These are phyloP conservation scores for Diaporthe helianthi DNA, from an alignment of 2,329 filamentous ascomycete species.

Conservation along the genomic window DNA sequence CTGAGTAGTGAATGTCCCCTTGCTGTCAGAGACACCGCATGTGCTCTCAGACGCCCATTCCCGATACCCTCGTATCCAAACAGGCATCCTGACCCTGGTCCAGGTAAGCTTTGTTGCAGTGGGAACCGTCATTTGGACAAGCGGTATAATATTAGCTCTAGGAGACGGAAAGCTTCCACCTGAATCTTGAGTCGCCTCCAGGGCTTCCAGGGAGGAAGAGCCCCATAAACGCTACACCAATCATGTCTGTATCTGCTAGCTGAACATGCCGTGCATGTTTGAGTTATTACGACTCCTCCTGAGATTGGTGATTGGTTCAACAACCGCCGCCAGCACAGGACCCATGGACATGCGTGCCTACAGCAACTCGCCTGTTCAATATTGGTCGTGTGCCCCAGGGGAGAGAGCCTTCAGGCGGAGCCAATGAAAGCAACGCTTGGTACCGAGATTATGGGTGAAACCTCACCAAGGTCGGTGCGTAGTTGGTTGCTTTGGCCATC, in stretches of 20 bases:
- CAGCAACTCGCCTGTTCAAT: background rate
- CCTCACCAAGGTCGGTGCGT: background rate
- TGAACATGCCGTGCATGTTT: background rate
- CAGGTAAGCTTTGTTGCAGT: background rate
- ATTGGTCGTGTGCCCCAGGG: slow-evolving; percentile 7
- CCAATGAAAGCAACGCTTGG: background rate
- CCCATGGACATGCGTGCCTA: background rate
- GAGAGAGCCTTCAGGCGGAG: no score
- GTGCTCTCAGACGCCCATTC: background rate
- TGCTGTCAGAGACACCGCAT: background rate
- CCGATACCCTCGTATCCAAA: background rate
- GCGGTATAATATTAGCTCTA: background rate
- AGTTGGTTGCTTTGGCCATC: slow-evolving; percentile 19
- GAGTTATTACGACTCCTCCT: no score
- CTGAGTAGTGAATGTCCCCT: no score
- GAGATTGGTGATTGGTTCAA: background rate
- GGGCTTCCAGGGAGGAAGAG: background rate
- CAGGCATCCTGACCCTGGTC: background rate
- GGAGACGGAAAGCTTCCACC: background rate
- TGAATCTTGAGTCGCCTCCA: background rate
- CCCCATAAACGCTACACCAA: background rate
- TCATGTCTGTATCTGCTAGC: background rate
- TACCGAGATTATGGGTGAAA: slow-evolving; percentile 24
- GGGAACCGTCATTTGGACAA: background rate
- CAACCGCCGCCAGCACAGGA: background rate